phyloP scores from a whole-genome alignment of 108 stramenopile genomes.

The Skeletonema costatum region DNA sequence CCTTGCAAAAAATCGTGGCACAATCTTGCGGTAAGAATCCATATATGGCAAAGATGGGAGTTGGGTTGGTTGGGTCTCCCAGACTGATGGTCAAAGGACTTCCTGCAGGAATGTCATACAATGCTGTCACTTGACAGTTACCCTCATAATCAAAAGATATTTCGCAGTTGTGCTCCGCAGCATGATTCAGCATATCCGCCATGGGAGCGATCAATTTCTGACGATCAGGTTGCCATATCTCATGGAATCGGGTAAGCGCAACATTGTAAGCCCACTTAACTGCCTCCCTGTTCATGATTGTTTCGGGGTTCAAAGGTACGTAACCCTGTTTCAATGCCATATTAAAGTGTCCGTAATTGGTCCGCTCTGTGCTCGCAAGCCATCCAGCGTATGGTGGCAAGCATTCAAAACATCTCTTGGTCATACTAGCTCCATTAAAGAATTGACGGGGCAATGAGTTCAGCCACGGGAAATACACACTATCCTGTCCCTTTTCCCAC shows the following conservation, averaged over 20 bases:
- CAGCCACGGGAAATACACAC: constrained; percentile 34
- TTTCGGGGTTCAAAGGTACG: constrained; percentile 32
- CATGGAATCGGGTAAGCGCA: constrained; percentile 33
- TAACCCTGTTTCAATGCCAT: constrained; percentile 21
- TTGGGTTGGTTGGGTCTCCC: constrained; percentile 49
- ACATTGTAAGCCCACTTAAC: constrained; percentile 50
- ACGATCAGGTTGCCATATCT: constrained; percentile 27
- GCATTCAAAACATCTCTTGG: constrained; percentile 34
- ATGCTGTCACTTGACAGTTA: constrained; percentile 22
- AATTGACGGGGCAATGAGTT: constrained; percentile 37
- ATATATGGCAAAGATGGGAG: constrained; percentile 43
- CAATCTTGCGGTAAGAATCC: constrained; percentile 35
- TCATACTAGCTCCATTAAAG: constrained; percentile 40
- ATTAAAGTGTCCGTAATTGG: constrained; percentile 27
- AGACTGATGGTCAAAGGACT: constrained; percentile 30
- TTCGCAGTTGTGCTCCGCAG: constrained; percentile 34
- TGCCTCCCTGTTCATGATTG: constrained; percentile 11
- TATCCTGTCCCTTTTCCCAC: constrained; percentile 28
- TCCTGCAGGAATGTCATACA: constrained; percentile 35
- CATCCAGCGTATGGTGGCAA: constrained; percentile 39
- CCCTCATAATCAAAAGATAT: constrained; percentile 33
- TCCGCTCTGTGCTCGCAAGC: constrained; percentile 24
- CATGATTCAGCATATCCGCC: constrained; percentile 44
- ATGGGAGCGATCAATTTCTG: constrained; percentile 43
- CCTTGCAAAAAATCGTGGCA: constrained; percentile 41